Percentiles rank a stretch among this genome's conserved stretches.
Evolutionary conservation across 2,329 filamentous ascomycete genomes (phyloP).

Genomic region (Colletotrichum sp.): DNA sequence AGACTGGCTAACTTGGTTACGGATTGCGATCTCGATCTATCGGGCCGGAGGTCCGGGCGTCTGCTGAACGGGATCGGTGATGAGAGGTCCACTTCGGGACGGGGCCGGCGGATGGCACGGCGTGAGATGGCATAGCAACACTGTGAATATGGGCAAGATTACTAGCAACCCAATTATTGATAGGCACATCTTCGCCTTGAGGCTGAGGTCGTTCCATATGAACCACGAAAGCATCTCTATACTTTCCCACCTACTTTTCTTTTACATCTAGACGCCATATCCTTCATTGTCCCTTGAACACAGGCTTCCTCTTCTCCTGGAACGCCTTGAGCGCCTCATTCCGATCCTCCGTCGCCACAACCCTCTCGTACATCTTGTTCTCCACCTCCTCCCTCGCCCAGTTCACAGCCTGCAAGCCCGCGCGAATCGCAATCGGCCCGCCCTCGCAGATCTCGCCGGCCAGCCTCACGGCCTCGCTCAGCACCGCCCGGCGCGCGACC

Average conservation of each 20-base stretch:
- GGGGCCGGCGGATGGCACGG: not conserved
- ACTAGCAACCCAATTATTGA: not conserved
- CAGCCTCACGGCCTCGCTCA: conserved; percentile 78
- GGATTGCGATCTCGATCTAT: not conserved
- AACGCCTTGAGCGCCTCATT: conserved; percentile 90
- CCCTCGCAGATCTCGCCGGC: conserved; percentile 89
- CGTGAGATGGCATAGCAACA: not conserved
- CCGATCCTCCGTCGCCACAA: conserved; percentile 84
- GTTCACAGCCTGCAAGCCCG: conserved; percentile 79
- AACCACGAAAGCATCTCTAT: not conserved
- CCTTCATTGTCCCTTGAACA: conserved; percentile 58
- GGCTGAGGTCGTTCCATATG: not conserved
- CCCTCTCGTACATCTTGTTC: conserved; percentile 83
- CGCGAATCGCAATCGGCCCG: conserved; percentile 81
- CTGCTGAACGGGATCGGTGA: not conserved
- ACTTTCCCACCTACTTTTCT: not conserved
- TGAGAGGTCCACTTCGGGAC: not conserved
- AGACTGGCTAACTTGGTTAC: not conserved
- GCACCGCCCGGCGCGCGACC: conserved; percentile 68
- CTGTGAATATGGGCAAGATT: too few species aligned
- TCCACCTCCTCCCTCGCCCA: conserved; percentile 79
- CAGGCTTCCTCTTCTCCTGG: conserved; percentile 64
- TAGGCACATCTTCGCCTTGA: not conserved
- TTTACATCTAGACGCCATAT: rapidly evolving
- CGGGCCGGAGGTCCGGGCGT: not conserved